Percentiles rank a stretch among this genome's conserved stretches.
Conservation (phyloP, 2,329 filamentous ascomycete species). For the Stemphylium vesicarium region DNA sequence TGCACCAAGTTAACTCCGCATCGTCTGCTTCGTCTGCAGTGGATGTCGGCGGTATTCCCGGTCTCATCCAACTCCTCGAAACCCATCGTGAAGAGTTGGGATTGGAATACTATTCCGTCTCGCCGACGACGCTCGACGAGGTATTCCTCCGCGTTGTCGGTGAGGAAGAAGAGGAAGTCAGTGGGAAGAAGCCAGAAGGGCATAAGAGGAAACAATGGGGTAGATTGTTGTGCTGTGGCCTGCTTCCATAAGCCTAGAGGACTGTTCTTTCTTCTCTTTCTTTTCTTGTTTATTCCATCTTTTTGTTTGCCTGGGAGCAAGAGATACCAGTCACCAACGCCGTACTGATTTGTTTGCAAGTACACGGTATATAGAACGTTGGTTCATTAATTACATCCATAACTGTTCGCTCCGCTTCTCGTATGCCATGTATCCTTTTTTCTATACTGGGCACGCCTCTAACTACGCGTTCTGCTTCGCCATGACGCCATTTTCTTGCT, state of each 20-base stretch:
- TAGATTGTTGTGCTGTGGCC: background rate
- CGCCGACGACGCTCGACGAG: conserved; percentile 85
- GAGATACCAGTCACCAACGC: background rate
- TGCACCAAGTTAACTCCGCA: conserved; percentile 29
- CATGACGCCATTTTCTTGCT: too few relatives aligned
- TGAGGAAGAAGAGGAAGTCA: conserved; percentile 65
- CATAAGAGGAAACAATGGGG: conserved; percentile 1
- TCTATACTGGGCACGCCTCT: too few relatives aligned
- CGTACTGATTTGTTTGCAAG: too few relatives aligned
- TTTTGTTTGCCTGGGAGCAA: background rate
- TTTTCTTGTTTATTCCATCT: background rate
- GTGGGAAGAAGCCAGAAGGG: conserved; percentile 5
- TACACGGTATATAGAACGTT: too few relatives aligned
- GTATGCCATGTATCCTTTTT: too few relatives aligned
- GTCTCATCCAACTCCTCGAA: conserved; percentile 76
- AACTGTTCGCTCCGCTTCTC: too few relatives aligned
- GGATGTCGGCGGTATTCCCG: conserved; percentile 62
- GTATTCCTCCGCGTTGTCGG: conserved; percentile 88
- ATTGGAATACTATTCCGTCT: conserved; percentile 85
- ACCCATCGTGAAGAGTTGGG: conserved; percentile 71
- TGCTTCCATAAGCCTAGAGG: background rate
- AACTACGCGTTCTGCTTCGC: too few relatives aligned
- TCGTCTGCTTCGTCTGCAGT: conserved; percentile 5
- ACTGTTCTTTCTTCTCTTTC: background rate
- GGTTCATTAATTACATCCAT: too few relatives aligned